Conservation (phyloP, 805 yeast genomes). For the Kazachstania kunashirensis region DNA sequence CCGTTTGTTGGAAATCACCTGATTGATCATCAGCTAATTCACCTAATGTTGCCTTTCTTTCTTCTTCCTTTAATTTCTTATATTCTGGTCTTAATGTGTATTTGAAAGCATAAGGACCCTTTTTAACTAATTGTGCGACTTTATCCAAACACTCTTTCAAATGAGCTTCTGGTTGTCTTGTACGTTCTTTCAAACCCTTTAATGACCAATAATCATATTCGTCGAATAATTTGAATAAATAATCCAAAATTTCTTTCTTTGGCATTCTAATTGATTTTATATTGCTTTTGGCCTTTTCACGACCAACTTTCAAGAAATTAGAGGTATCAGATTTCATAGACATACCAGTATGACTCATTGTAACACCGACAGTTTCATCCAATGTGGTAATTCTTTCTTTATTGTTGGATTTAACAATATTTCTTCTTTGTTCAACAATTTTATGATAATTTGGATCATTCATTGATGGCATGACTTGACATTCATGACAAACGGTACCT, state of each 20-base stretch:
- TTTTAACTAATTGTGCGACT: slow-evolving; percentile 80
- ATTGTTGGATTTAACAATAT: slow-evolving; percentile 38
- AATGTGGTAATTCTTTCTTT: slow-evolving; percentile 58
- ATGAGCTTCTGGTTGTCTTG: slow-evolving; percentile 91
- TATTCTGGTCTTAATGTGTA: slow-evolving; percentile 87
- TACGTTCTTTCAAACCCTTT: slow-evolving; percentile 87
- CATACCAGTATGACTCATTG: slow-evolving; percentile 79
- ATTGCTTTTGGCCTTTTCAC: slow-evolving; percentile 38
- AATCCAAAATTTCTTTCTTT: slow-evolving; percentile 78
- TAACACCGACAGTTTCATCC: slow-evolving; percentile 76
- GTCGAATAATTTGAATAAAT: slow-evolving; percentile 80
- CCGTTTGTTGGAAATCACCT: background rate
- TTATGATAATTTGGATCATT: slow-evolving; percentile 60
- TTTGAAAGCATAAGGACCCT: slow-evolving; percentile 92
- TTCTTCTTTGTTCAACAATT: slow-evolving; percentile 49
- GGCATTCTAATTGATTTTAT: slow-evolving; percentile 87
- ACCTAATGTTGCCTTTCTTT: slow-evolving; percentile 57
- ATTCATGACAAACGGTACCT: slow-evolving; percentile 89
- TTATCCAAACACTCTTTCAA: slow-evolving; percentile 83
- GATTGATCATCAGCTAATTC: slow-evolving; percentile 32
- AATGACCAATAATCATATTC: slow-evolving; percentile 95
- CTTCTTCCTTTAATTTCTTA: slow-evolving; percentile 67
- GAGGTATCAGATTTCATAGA: slow-evolving; percentile 66
- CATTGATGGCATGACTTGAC: slow-evolving; percentile 74
- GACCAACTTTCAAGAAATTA: slow-evolving; percentile 48